Percentiles rank a stretch among this genome's conserved stretches.
These are phyloP conservation scores for Penicillium sp. DNA, from an alignment of 2,329 filamentous ascomycete species.

Conservation along the genomic window DNA sequence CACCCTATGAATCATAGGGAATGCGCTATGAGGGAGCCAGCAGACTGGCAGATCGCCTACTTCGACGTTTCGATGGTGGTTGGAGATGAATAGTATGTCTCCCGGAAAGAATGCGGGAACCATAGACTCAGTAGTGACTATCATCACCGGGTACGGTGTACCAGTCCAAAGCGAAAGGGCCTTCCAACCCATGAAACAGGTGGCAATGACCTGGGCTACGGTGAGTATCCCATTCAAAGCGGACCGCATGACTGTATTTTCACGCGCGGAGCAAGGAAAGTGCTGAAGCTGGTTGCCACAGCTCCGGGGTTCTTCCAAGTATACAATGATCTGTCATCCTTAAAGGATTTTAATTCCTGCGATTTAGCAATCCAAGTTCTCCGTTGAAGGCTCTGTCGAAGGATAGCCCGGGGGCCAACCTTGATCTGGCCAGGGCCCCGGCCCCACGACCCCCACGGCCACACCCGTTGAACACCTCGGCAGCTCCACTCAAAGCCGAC, in stretches of 20 bases:
- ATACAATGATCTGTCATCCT: background rate
- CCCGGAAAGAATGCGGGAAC: slow-evolving; percentile 7
- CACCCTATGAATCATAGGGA: slow-evolving; percentile 6
- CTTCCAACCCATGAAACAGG: slow-evolving; percentile 8
- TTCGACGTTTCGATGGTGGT: background rate
- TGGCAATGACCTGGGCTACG: background rate
- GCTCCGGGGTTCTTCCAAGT: background rate
- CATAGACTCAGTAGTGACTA: slow-evolving; percentile 15
- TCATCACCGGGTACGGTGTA: slow-evolving; percentile 5
- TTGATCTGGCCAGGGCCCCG: background rate
- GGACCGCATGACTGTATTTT: background rate
- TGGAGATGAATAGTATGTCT: slow-evolving; percentile 5
- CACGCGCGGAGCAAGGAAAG: background rate
- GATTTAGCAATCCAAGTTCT: background rate
- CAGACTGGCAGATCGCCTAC: slow-evolving; percentile 3
- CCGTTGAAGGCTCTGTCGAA: background rate
- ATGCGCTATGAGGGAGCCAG: background rate
- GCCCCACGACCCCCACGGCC: background rate
- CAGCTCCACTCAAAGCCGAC: background rate
- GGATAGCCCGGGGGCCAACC: background rate
- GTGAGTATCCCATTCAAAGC: background rate
- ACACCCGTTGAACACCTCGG: background rate
- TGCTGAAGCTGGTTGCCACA: background rate
- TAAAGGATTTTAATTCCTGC: too few species aligned
- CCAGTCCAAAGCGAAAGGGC: slow-evolving; percentile 2